These are phyloP conservation scores for Eruca vesicaria DNA, from an alignment of 441 rosid genomes.

Conservation along the genomic window DNA sequence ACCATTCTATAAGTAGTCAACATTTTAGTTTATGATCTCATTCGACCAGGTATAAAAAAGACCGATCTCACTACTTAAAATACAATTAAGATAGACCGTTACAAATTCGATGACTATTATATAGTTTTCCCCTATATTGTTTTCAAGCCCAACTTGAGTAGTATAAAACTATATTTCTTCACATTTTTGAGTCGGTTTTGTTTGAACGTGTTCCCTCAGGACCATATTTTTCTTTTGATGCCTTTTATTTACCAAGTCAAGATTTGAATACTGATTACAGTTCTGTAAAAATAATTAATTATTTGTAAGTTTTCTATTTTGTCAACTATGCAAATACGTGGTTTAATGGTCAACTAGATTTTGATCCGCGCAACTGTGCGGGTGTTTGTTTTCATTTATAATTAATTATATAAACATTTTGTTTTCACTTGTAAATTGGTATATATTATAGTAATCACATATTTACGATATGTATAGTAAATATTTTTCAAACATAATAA, in stretches of 20 bases:
- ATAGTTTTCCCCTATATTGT: neutral
- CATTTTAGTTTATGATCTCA: neutral
- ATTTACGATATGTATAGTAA: too few species aligned
- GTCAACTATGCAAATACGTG: neutral
- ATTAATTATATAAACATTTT: too few species aligned
- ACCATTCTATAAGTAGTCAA: neutral
- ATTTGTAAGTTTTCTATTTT: too few species aligned
- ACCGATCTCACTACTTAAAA: neutral
- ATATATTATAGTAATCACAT: too few species aligned
- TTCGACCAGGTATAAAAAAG: neutral
- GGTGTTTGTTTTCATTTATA: too few species aligned
- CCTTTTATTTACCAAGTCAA: neutral
- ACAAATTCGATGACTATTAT: neutral
- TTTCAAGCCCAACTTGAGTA: conserved; percentile 9
- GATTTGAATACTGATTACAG: neutral
- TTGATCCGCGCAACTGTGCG: too few species aligned
- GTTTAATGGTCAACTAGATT: too few species aligned
- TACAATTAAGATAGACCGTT: conserved; percentile 1
- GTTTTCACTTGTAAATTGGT: too few species aligned
- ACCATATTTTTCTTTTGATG: neutral
- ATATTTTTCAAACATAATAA: too few species aligned
- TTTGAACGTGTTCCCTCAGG: conserved; percentile 13
- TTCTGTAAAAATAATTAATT: too few species aligned
- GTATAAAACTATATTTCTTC: neutral
- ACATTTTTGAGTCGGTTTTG: neutral